These are phyloP conservation scores for Coemansia pectinata DNA, from an alignment of 192 early-diverging fungal genomes.

Conservation along the genomic window DNA sequence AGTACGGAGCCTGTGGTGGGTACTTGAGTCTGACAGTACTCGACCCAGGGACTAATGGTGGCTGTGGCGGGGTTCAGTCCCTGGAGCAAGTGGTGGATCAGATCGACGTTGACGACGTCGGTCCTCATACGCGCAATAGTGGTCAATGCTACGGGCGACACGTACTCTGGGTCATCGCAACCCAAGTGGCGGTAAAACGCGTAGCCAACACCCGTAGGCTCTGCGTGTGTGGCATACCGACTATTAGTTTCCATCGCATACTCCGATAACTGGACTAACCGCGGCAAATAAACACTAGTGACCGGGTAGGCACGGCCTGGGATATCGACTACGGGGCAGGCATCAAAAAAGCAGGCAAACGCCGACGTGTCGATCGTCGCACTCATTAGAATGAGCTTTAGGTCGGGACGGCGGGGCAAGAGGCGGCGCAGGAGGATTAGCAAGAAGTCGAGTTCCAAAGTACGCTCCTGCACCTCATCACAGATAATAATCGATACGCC, in stretches of 20 bases:
- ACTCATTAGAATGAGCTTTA: constrained; percentile 85
- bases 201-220: background rate
- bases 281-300: constrained; percentile 50
- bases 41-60: constrained; percentile 18
- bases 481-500: constrained; percentile 61
- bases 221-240: background rate
- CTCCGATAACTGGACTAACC: constrained; percentile 13
- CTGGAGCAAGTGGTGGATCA: constrained; percentile 60
- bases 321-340: constrained; percentile 61
- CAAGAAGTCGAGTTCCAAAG: constrained; percentile 75
- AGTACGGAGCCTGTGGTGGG: constrained; percentile 58
- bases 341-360: constrained; percentile 76
- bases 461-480: constrained; percentile 88
- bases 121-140: constrained; percentile 39
- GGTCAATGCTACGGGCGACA: constrained; percentile 6
- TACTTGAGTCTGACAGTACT: background rate
- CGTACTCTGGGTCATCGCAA: background rate
- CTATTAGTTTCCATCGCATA: constrained; percentile 9
- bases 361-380: constrained; percentile 83
- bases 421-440: constrained; percentile 75
- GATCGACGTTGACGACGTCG: constrained; percentile 59
- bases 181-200: background rate
- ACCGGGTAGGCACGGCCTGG: constrained; percentile 74
- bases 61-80: constrained; percentile 52
- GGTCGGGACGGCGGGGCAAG: constrained; percentile 52